These are phyloP conservation scores for Fusarium graminum DNA, from an alignment of 2,329 filamentous ascomycete species.

Conservation along the genomic window DNA sequence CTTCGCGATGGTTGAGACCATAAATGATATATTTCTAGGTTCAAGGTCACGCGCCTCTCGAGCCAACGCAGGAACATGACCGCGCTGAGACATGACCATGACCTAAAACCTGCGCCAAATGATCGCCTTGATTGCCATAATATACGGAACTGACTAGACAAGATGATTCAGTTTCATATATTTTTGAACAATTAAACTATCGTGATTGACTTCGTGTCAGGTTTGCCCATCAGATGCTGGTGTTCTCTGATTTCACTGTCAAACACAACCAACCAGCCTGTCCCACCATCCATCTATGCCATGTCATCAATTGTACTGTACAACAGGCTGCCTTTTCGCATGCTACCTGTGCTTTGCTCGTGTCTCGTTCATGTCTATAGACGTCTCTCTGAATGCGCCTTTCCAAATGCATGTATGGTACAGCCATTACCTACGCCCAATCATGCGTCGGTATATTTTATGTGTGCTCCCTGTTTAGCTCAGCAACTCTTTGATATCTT, in stretches of 20 bases:
- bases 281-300: constrained; percentile 5
- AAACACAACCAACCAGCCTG: constrained; percentile 24
- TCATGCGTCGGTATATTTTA: constrained; percentile 6
- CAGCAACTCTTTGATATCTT: constrained; percentile 93
- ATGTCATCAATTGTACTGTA: constrained; percentile 16
- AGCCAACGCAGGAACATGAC: constrained; percentile 44
- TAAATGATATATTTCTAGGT: constrained; percentile 33
- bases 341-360: constrained; percentile 18
- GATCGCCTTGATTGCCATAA: constrained; percentile 21
- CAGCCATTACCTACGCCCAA: constrained; percentile 4
- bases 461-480: constrained; percentile 60
- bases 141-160: constrained; percentile 29
- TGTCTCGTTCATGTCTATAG: constrained; percentile 23
- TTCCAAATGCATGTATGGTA: constrained; percentile 19
- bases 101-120: constrained; percentile 31
- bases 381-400: constrained; percentile 41
- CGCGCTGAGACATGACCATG: constrained; percentile 38
- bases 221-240: constrained; percentile 37
- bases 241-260: constrained; percentile 30
- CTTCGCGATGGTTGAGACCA: constrained; percentile 37
- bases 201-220: constrained; percentile 44
- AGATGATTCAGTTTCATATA: constrained; percentile 24
- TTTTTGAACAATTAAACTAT: constrained; percentile 16
- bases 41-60: constrained; percentile 34
- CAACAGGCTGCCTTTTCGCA: constrained; percentile 19